A percentile compares a stretch with the other conserved stretches of the same genome.
phyloP scores from a whole-genome alignment of 2,329 filamentous ascomycete species.

The Fusarium domesticum region DNA sequence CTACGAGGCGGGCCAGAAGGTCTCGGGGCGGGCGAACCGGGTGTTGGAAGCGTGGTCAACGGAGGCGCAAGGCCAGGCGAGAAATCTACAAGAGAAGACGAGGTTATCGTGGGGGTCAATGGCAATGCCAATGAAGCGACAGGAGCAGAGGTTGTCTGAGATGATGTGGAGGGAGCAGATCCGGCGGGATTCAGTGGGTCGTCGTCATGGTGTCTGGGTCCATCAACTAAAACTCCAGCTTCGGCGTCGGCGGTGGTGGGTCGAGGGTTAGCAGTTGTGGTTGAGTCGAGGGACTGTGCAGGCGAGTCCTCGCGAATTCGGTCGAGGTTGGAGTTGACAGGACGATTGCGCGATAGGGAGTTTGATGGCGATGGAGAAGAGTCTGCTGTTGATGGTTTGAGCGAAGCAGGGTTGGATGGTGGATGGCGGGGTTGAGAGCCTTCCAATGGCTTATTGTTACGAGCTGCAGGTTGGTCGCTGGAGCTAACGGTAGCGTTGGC shows the following conservation, averaged over 20 bases:
- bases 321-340: constrained; percentile 25
- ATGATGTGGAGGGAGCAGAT: constrained; percentile 19
- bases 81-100: constrained; percentile 42
- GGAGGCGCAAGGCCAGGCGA: constrained; percentile 21
- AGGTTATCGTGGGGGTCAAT: constrained; percentile 20
- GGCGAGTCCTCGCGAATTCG: constrained; percentile 26
- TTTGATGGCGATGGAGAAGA: constrained; percentile 14
- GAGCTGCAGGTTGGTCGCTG: constrained; percentile 21
- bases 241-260: constrained; percentile 21
- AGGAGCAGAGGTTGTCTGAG: constrained; percentile 12
- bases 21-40: constrained; percentile 16
- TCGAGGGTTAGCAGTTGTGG: constrained; percentile 12
- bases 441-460: constrained; percentile 22
- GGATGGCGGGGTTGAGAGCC: constrained; percentile 23
- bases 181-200: constrained; percentile 27
- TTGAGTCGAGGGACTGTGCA: constrained; percentile 11
- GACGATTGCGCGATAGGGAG: constrained; percentile 20
- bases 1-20: constrained; percentile 26
- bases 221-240: constrained; percentile 17
- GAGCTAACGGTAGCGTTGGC: constrained; percentile 25
- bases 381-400: constrained; percentile 11
- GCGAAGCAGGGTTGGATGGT: constrained; percentile 19
- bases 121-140: constrained; percentile 3
- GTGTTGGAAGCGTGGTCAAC: constrained; percentile 9
- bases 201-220: constrained; percentile 29